Percentiles rank a stretch among this genome's conserved stretches.
These are phyloP conservation scores for Saturnispora quitensis DNA, from an alignment of 805 yeast genomes.

Conservation along the genomic window DNA sequence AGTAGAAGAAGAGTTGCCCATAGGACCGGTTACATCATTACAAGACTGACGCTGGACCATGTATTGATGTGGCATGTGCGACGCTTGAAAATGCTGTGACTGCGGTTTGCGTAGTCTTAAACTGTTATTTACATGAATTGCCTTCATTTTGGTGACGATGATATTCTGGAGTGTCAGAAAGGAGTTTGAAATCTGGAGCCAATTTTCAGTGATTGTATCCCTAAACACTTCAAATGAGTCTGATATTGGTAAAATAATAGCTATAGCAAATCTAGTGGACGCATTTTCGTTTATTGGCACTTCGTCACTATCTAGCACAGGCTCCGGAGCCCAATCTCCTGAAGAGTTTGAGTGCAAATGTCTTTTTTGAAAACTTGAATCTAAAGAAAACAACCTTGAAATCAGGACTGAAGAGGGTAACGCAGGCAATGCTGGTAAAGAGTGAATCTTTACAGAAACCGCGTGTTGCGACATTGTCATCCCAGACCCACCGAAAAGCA, in stretches of 20 bases:
- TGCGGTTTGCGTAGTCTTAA: slow-evolving; percentile 2
- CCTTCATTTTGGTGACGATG: slow-evolving; percentile 31
- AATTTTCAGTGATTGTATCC: slow-evolving; percentile 38
- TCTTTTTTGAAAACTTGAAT: slow-evolving; percentile 17
- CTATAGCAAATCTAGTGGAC: slow-evolving; percentile 36
- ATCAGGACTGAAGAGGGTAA: slow-evolving; percentile 33
- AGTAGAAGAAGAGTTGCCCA: neutral
- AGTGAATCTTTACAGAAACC: slow-evolving; percentile 38
- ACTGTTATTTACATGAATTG: slow-evolving; percentile 7
- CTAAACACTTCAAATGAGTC: slow-evolving; percentile 18
- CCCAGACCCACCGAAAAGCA: slow-evolving; percentile 48
- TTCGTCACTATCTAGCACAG: slow-evolving; percentile 30
- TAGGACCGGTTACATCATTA: slow-evolving; percentile 5
- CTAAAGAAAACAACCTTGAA: slow-evolving; percentile 35
- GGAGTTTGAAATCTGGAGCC: slow-evolving; percentile 38
- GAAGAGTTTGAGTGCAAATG: slow-evolving; percentile 4
- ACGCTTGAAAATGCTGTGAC: slow-evolving; percentile 5
- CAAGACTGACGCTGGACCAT: neutral
- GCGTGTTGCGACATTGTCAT: slow-evolving; percentile 39
- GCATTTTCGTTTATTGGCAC: slow-evolving; percentile 12
- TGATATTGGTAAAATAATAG: slow-evolving; percentile 39
- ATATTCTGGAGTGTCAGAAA: slow-evolving; percentile 32
- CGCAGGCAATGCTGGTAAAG: slow-evolving; percentile 34
- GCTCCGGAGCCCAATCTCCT: slow-evolving; percentile 34
- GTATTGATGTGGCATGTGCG: slow-evolving; percentile 1